Conservation (phyloP, 768 basidiomycete genomes). For the Hypholoma fasciculare region DNA sequence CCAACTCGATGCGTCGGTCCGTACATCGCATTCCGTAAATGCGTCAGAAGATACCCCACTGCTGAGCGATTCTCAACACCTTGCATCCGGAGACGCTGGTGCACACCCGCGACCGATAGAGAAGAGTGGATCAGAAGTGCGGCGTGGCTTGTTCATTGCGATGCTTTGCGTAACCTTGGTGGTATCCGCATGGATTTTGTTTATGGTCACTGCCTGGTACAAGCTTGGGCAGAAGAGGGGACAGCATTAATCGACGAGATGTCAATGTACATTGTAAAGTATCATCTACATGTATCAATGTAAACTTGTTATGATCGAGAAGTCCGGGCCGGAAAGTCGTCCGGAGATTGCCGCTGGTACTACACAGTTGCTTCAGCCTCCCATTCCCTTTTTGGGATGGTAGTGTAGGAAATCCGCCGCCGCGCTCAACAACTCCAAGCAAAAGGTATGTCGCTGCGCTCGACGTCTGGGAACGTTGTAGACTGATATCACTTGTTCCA, state of each 20-base stretch:
- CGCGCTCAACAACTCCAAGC: slow-evolving; percentile 38
- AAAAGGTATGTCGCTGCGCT: slow-evolving; percentile 33
- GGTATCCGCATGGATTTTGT: slow-evolving; percentile 59
- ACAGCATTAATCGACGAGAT: slow-evolving; percentile 2
- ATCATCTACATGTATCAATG: not conserved
- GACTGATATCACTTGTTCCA: slow-evolving; percentile 18
- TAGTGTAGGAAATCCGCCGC: slow-evolving; percentile 23
- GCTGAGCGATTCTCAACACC: not conserved
- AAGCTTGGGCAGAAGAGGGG: slow-evolving; percentile 39
- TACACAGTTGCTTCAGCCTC: slow-evolving; percentile 39
- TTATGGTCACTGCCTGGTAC: slow-evolving; percentile 61
- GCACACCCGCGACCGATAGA: not conserved
- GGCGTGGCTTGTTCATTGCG: slow-evolving; percentile 53
- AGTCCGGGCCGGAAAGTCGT: not conserved
- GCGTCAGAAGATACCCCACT: slow-evolving; percentile 17
- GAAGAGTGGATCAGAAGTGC: slow-evolving; percentile 29
- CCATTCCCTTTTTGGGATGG: slow-evolving; percentile 17
- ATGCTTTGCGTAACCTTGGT: slow-evolving; percentile 42
- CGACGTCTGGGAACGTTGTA: slow-evolving; percentile 15
- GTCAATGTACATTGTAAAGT: not conserved
- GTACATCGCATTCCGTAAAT: not conserved
- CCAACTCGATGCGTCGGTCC: not conserved
- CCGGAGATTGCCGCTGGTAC: slow-evolving; percentile 36
- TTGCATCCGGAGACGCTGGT: not conserved
- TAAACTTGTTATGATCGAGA: not conserved